These are phyloP conservation scores for Aspergillus bombycis DNA, from an alignment of 2,329 filamentous ascomycete genomes.

Conservation along the genomic window DNA sequence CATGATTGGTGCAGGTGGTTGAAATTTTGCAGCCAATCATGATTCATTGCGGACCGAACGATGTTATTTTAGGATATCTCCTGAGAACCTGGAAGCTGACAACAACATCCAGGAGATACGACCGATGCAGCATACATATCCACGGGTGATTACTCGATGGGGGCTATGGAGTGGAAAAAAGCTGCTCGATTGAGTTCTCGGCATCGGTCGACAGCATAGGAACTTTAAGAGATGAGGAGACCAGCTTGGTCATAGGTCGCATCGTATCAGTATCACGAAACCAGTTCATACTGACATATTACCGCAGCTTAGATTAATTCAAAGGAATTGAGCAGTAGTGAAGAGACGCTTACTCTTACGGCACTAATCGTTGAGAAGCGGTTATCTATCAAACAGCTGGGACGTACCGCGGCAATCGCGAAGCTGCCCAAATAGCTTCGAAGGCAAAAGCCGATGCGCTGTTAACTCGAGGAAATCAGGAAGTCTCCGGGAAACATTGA, in stretches of 20 bases:
- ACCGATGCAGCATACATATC: neutral
- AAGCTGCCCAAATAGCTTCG: constrained; percentile 49
- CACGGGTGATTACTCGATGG: neutral
- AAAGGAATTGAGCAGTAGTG: constrained; percentile 50
- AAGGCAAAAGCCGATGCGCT: neutral
- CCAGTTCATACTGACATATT: neutral
- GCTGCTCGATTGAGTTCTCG: neutral
- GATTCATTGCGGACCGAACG: neutral
- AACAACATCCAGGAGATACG: neutral
- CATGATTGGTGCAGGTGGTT: neutral
- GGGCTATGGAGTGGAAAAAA: neutral
- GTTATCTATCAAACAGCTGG: constrained; percentile 65
- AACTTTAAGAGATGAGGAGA: neutral
- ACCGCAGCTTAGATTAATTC: neutral
- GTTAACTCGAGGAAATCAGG: neutral
- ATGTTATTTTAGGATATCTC: neutral
- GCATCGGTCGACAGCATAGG: neutral
- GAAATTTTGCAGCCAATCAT: neutral
- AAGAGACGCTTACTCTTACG: constrained; percentile 57
- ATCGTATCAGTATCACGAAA: neutral
- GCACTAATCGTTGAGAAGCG: constrained; percentile 64
- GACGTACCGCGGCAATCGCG: constrained; percentile 60
- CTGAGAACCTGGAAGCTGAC: neutral
- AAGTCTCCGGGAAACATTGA: neutral
- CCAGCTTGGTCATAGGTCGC: neutral